Percentiles rank a stretch among this genome's conserved stretches.
Evolutionary conservation across 495 filamentous ascomycete genomes (phyloP).

Genomic region (Lophium mytilinum): DNA sequence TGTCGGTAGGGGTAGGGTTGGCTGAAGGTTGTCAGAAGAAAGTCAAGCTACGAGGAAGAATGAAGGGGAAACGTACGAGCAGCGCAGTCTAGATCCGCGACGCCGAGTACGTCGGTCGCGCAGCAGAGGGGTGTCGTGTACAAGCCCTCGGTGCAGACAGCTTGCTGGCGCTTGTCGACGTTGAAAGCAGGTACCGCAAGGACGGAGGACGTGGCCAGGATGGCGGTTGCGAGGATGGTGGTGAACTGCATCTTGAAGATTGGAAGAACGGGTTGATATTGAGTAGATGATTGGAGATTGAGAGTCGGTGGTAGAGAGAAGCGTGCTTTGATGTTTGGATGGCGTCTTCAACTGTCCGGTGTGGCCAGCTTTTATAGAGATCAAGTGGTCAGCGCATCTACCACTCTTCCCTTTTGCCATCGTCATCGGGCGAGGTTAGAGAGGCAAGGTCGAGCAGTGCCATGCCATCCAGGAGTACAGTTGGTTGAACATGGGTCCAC

Average conservation of each 20-base stretch:
- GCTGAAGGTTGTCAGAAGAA: constrained; percentile 4
- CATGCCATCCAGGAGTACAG: background rate
- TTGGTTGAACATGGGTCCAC: background rate
- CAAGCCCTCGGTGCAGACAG: constrained; percentile 11
- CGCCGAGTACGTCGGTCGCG: constrained; percentile 39
- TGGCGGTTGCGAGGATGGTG: constrained; percentile 30
- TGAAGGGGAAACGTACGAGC: constrained; percentile 32
- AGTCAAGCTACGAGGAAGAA: background rate
- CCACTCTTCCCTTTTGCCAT: background rate
- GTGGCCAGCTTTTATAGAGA: background rate
- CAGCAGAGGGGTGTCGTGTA: constrained; percentile 35
- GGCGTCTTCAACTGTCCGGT: background rate
- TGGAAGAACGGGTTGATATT: constrained; percentile 3
- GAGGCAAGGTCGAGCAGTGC: background rate
- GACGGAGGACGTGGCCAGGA: constrained; percentile 34
- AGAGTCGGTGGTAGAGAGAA: background rate
- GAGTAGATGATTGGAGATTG: constrained; percentile 1
- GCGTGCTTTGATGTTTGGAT: background rate
- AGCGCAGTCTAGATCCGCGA: constrained; percentile 42
- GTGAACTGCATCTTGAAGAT: constrained; percentile 36
- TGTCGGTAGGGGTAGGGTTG: constrained; percentile 22
- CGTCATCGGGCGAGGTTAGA: background rate
- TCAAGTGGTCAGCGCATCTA: background rate
- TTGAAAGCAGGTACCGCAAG: constrained; percentile 25
- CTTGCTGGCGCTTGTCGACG: constrained; percentile 20